Percentiles rank a stretch among this genome's conserved stretches.
phyloP scores from a whole-genome alignment of 371 early-diverging fungal genomes.

The Mucor plumbeus region DNA sequence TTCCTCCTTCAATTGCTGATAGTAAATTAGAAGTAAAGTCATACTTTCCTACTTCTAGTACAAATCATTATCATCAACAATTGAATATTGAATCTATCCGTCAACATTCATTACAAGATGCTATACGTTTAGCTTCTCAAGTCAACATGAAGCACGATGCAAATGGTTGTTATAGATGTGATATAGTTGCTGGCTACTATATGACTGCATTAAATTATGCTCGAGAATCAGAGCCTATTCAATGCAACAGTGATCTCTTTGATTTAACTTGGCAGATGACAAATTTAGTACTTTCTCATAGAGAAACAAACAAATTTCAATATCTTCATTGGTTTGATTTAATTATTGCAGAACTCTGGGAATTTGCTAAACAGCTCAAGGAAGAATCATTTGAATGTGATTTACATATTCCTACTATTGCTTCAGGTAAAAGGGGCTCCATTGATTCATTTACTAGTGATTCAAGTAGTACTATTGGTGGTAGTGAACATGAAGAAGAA shows the following conservation, averaged over 20 bases:
- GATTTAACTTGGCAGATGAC: conserved; percentile 39
- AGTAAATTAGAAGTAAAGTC: not conserved
- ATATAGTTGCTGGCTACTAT: conserved; percentile 26
- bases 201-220: conserved; percentile 22
- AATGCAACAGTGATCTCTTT: conserved; percentile 32
- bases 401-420: conserved; percentile 7
- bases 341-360: conserved; percentile 35
- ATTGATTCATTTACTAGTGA: conserved; percentile 5
- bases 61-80: conserved; percentile 21
- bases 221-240: conserved; percentile 20
- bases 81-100: conserved; percentile 15
- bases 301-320: conserved; percentile 27
- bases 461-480: not conserved
- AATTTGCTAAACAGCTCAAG: conserved; percentile 44
- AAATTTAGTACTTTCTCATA: conserved; percentile 37
- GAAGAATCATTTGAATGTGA: conserved; percentile 38
- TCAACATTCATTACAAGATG: conserved; percentile 21
- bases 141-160: conserved; percentile 31
- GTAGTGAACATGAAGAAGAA: conserved; percentile 14
- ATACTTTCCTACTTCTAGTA: not conserved
- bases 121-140: conserved; percentile 24
- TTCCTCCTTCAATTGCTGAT: not conserved
- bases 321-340: conserved; percentile 35
- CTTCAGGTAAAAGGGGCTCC: not conserved
- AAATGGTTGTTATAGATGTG: conserved; percentile 28